Evolutionary conservation across 352 stramenopile genomes (phyloP).

Genomic region (Thraustotheca clavata): DNA sequence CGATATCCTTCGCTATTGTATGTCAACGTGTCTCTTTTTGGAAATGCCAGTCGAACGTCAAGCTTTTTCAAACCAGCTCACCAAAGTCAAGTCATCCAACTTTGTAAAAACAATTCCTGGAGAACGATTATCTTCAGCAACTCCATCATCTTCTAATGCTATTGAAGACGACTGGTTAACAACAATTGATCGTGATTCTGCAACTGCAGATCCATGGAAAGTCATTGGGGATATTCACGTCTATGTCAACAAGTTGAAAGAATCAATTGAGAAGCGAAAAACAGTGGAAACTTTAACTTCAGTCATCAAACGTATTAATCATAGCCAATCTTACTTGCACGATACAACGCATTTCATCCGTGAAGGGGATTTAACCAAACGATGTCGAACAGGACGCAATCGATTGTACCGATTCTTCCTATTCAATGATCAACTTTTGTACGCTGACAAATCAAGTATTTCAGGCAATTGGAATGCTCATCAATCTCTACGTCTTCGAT

Average conservation of each 20-base stretch:
- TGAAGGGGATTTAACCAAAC: conserved; percentile 93
- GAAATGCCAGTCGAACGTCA: conserved; percentile 65
- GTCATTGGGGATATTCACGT: conserved; percentile 86
- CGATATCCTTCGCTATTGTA: conserved; percentile 68
- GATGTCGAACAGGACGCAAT: conserved; percentile 82
- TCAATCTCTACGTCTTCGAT: conserved; percentile 73
- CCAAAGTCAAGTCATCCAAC: conserved; percentile 53
- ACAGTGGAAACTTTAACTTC: conserved; percentile 76
- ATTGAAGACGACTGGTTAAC: conserved; percentile 34
- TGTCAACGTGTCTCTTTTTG: conserved; percentile 78
- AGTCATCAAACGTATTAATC: conserved; percentile 86
- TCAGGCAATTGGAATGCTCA: conserved; percentile 77
- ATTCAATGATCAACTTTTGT: conserved; percentile 82
- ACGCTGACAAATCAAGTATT: conserved; percentile 62
- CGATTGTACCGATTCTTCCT: conserved; percentile 83
- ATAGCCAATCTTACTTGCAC: conserved; percentile 87
- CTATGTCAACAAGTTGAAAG: conserved; percentile 85
- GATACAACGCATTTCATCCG: conserved; percentile 92
- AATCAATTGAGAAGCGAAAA: conserved; percentile 75
- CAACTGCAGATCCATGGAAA: conserved; percentile 59
- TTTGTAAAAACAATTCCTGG: conserved; percentile 21
- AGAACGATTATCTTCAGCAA: neutral
- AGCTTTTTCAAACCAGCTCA: conserved; percentile 64
- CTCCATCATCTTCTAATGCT: neutral
- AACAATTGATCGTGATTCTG: conserved; percentile 55